phyloP scores from a whole-genome alignment of 2,329 filamentous ascomycete genomes.

The Aspergillus ruber region DNA sequence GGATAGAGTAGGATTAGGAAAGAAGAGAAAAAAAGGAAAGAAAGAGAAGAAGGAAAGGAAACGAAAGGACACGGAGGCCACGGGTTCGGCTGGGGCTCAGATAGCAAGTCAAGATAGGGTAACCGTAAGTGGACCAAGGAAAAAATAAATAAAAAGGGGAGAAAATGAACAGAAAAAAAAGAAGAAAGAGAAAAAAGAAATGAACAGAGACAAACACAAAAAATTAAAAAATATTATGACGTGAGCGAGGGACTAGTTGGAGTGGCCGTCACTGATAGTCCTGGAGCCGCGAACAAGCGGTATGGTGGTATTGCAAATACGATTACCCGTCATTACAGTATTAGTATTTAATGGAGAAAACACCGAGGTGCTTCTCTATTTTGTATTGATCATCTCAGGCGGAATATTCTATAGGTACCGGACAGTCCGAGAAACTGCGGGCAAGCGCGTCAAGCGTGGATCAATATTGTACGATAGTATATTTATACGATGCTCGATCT shows the following conservation, averaged over 20 bases:
- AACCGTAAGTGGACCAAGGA: slow-evolving; percentile 5
- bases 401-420: slow-evolving; percentile 7
- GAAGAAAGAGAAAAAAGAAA: slow-evolving; percentile 1
- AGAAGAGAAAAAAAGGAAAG: slow-evolving; percentile 6
- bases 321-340: too few relatives aligned
- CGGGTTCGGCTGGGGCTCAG: slow-evolving; percentile 16
- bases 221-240: slow-evolving; percentile 4
- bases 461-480: background rate
- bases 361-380: too few relatives aligned
- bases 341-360: too few relatives aligned
- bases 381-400: too few relatives aligned
- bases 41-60: slow-evolving; percentile 6
- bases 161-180: slow-evolving; percentile 3
- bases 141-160: slow-evolving; percentile 5
- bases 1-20: slow-evolving; percentile 8
- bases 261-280: background rate
- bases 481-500: background rate
- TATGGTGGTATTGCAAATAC: too few relatives aligned
- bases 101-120: slow-evolving; percentile 14
- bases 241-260: background rate
- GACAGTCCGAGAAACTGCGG: slow-evolving; percentile 18
- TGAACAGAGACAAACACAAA: slow-evolving; percentile 4
- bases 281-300: background rate
- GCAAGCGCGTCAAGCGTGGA: slow-evolving; percentile 11
- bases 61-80: slow-evolving; percentile 8